Conservation (phyloP, 306 rosid genomes). For the Cucurbita maxima region DNA sequence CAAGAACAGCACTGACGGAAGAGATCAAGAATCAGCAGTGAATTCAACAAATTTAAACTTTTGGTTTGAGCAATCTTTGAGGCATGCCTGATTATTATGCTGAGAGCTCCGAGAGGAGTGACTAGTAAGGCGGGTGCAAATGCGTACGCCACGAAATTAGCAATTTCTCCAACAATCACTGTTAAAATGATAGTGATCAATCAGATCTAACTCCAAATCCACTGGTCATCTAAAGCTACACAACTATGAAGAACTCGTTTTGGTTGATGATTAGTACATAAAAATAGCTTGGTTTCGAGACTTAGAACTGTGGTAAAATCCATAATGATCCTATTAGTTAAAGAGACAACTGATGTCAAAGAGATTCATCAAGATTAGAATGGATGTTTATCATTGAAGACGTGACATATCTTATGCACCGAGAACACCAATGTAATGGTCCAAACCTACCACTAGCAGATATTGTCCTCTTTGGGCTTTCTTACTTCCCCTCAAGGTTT, state of each 20-base stretch:
- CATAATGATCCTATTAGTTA: neutral
- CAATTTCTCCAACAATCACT: slow-evolving; percentile 80
- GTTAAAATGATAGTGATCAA: slow-evolving; percentile 17
- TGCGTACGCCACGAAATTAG: slow-evolving; percentile 70
- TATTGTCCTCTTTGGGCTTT: no score
- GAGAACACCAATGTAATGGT: no score
- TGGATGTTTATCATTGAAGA: neutral
- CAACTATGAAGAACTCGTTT: neutral
- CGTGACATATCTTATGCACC: no score
- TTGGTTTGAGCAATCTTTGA: slow-evolving; percentile 3
- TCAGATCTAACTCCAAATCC: slow-evolving; percentile 11
- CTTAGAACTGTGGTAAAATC: neutral
- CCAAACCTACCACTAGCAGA: no score
- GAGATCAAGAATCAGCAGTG: slow-evolving; percentile 14
- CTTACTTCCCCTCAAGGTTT: no score
- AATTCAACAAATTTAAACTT: slow-evolving; percentile 8
- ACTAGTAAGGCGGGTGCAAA: slow-evolving; percentile 81
- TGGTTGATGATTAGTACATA: neutral
- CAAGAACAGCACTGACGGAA: slow-evolving; percentile 68
- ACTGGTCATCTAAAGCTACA: neutral
- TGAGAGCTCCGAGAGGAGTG: slow-evolving; percentile 84
- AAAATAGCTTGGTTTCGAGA: neutral
- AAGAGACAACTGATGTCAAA: neutral
- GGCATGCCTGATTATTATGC: slow-evolving; percentile 70
- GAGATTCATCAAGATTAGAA: neutral